Conservation (phyloP, 2,329 filamentous ascomycete genomes). For the Aureobasidium mangrovei region DNA sequence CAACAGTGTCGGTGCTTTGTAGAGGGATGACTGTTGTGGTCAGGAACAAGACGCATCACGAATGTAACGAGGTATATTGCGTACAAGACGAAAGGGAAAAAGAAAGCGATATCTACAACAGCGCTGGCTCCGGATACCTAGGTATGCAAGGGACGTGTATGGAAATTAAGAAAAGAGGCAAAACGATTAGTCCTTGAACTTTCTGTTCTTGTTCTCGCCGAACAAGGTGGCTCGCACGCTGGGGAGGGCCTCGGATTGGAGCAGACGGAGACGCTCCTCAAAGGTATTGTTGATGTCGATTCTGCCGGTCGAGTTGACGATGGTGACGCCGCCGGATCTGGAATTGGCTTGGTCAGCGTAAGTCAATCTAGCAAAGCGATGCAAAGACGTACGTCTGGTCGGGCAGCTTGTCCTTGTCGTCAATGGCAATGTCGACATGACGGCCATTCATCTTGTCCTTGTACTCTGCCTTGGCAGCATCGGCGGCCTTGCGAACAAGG, state of each 20-base stretch:
- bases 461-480: slow-evolving; percentile 70
- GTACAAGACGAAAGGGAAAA: slow-evolving; percentile 2
- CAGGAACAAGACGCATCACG: not conserved
- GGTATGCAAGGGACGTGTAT: slow-evolving; percentile 5
- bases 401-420: slow-evolving; percentile 70
- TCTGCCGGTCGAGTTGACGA: slow-evolving; percentile 78
- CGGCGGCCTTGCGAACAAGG: slow-evolving; percentile 66
- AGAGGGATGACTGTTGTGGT: not conserved
- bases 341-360: slow-evolving; percentile 21
- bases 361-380: not conserved
- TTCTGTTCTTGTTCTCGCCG: slow-evolving; percentile 89
- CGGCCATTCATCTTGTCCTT: slow-evolving; percentile 62
- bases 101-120: slow-evolving; percentile 10
- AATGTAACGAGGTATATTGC: slow-evolving; percentile 12
- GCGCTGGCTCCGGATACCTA: slow-evolving; percentile 8
- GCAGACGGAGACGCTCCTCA: slow-evolving; percentile 76
- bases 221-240: slow-evolving; percentile 80
- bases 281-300: slow-evolving; percentile 99
- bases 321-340: slow-evolving; percentile 74
- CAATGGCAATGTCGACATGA: slow-evolving; percentile 60
- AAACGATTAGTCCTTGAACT: slow-evolving; percentile 73
- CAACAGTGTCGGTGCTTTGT: not conserved
- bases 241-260: slow-evolving; percentile 78
- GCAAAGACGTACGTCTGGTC: slow-evolving; percentile 65
- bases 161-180: not conserved